Percentiles rank a stretch among this genome's conserved stretches.
phyloP scores from a whole-genome alignment of 2,329 filamentous ascomycete genomes.

The Colletotrichum acutatum region DNA sequence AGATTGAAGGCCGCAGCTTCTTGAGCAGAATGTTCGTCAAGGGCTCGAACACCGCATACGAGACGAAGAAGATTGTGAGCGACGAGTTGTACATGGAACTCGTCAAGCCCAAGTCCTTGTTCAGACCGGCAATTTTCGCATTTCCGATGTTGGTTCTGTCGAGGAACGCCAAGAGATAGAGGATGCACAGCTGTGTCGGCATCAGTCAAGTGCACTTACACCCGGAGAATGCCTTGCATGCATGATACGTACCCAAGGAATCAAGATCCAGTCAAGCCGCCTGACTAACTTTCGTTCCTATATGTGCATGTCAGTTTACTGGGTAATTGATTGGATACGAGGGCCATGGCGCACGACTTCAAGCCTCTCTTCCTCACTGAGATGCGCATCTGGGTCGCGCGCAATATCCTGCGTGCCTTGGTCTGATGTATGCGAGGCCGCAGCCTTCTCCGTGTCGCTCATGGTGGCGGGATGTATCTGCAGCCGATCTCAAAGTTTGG shows the following conservation, averaged over 20 bases:
- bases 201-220: neutral
- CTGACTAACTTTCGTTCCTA: conserved; percentile 9
- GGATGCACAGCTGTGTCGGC: neutral
- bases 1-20: conserved; percentile 77
- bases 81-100: conserved; percentile 69
- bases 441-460: neutral
- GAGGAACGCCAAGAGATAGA: conserved; percentile 74
- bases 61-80: conserved; percentile 73
- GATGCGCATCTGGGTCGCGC: neutral
- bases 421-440: neutral
- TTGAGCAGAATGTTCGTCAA: conserved; percentile 86
- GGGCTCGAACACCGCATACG: conserved; percentile 75
- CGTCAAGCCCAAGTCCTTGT: conserved; percentile 54
- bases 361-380: neutral
- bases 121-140: conserved; percentile 57
- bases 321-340: neutral
- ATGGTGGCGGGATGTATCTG: neutral
- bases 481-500: neutral
- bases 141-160: conserved; percentile 63
- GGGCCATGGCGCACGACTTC: neutral
- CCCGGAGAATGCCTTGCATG: too few relatives aligned
- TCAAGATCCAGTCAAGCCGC: conserved; percentile 12
- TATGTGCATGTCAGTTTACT: neutral
- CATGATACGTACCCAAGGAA: conserved; percentile 4
- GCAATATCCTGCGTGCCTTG: neutral